Evolutionary conservation across 257 asterid genomes (phyloP).

Genomic region (Salvia splendens): DNA sequence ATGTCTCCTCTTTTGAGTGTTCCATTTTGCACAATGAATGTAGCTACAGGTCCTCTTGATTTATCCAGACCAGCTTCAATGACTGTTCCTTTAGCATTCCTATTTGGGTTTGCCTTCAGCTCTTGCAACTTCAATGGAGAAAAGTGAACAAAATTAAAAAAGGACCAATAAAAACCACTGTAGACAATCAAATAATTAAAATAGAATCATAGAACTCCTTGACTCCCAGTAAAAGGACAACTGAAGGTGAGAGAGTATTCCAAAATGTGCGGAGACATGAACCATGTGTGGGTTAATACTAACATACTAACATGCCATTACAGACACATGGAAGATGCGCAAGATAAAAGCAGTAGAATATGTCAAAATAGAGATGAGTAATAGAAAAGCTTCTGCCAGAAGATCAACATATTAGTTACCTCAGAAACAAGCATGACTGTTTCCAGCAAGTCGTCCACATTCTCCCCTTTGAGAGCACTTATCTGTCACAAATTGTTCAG

Average conservation of each 20-base stretch:
- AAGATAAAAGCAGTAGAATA: conserved; percentile 22
- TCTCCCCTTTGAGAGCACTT: conserved; percentile 98
- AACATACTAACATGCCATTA: conserved; percentile 20
- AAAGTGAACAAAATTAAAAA: conserved; percentile 8
- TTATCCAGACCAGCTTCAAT: conserved; percentile 98
- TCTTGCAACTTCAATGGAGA: conserved; percentile 74
- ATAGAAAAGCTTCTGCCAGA: conserved; percentile 22
- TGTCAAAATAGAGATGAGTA: conserved; percentile 2
- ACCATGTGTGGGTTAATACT: conserved; percentile 2
- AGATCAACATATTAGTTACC: conserved; percentile 48
- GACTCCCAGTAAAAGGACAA: conserved; percentile 11
- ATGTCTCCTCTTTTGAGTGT: conserved; percentile 85
- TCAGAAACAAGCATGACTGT: conserved; percentile 96
- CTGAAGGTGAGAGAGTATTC: neutral
- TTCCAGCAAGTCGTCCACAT: conserved; percentile 89
- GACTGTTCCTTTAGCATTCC: conserved; percentile 92
- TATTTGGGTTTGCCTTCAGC: conserved; percentile 94
- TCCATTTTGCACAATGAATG: conserved; percentile 97
- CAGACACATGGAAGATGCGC: conserved; percentile 17
- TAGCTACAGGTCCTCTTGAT: conserved; percentile 89
- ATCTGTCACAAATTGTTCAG: conserved; percentile 52
- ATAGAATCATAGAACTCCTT: neutral
- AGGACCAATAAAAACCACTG: conserved; percentile 33
- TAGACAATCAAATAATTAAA: conserved; percentile 4
- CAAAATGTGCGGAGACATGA: no score